These are phyloP conservation scores for Fusarium mangiferae DNA, from an alignment of 2,329 filamentous ascomycete genomes.

Conservation along the genomic window DNA sequence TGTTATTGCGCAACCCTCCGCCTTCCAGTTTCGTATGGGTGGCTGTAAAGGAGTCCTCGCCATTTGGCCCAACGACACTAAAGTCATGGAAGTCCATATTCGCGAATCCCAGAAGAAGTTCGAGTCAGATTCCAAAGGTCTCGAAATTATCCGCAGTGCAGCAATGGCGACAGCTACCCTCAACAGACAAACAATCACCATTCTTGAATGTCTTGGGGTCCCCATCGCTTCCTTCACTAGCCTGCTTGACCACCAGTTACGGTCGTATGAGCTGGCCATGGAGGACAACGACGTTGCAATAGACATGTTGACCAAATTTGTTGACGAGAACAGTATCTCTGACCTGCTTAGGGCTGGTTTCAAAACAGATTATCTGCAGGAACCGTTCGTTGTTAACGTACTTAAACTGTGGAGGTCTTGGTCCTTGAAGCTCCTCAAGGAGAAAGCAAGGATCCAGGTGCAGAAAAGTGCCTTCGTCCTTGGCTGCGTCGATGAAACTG, in stretches of 20 bases:
- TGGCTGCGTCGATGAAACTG: slow-evolving; percentile 88
- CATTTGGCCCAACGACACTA: slow-evolving; percentile 75
- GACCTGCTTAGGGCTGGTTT: slow-evolving; percentile 84
- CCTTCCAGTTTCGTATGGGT: slow-evolving; percentile 91
- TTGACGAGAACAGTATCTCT: slow-evolving; percentile 89
- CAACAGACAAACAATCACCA: slow-evolving; percentile 89
- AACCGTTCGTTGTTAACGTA: slow-evolving; percentile 85
- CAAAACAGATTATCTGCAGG: slow-evolving; percentile 66
- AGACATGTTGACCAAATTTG: slow-evolving; percentile 74
- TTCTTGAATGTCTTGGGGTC: slow-evolving; percentile 84
- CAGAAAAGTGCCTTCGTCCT: slow-evolving; percentile 87
- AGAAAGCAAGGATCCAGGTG: slow-evolving; percentile 87
- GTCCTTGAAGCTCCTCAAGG: slow-evolving; percentile 89
- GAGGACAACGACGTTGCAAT: slow-evolving; percentile 71
- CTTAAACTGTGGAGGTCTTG: slow-evolving; percentile 88
- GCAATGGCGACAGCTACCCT: slow-evolving; percentile 80
- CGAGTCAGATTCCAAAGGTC: slow-evolving; percentile 70
- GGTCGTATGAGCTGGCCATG: slow-evolving; percentile 76
- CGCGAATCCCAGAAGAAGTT: slow-evolving; percentile 93
- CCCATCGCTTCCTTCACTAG: slow-evolving; percentile 71
- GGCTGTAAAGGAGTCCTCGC: slow-evolving; percentile 92
- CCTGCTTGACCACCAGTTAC: slow-evolving; percentile 75
- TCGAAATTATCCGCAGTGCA: slow-evolving; percentile 89
- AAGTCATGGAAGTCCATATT: slow-evolving; percentile 76
- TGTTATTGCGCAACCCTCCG: slow-evolving; percentile 73